These are phyloP conservation scores for Sporothrix luriei DNA, from an alignment of 2,329 filamentous ascomycete species.

Conservation along the genomic window DNA sequence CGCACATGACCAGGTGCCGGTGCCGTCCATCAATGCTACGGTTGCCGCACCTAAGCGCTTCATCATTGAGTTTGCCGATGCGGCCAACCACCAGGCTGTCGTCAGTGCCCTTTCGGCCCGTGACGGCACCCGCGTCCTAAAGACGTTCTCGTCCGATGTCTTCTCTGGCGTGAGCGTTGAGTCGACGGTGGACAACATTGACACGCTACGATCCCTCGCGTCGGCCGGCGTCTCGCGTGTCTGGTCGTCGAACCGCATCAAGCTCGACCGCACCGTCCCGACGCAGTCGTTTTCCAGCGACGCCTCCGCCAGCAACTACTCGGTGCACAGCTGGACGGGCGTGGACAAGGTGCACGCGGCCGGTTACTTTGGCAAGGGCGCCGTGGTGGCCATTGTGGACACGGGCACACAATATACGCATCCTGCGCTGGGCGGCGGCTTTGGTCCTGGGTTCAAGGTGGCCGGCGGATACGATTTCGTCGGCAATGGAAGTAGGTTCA, in stretches of 20 bases:
- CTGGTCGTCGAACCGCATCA: conserved; percentile 38
- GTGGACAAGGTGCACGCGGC: conserved; percentile 36
- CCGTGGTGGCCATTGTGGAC: conserved; percentile 36
- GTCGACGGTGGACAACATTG: conserved; percentile 35
- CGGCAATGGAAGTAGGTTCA: conserved; percentile 30
- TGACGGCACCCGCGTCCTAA: conserved; percentile 24
- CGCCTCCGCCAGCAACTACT: conserved; percentile 35
- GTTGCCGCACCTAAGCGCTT: conserved; percentile 20
- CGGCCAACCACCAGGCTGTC: conserved; percentile 11
- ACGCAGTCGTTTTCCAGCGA: conserved; percentile 35
- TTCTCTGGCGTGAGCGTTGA: conserved; percentile 38
- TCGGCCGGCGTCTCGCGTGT: conserved; percentile 34
- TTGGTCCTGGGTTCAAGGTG: conserved; percentile 35
- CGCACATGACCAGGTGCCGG: not conserved
- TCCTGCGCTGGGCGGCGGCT: conserved; percentile 35
- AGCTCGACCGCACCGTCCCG: conserved; percentile 33
- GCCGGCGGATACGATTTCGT: conserved; percentile 34
- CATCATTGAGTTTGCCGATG: conserved; percentile 30
- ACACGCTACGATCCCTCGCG: conserved; percentile 34
- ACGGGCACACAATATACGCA: conserved; percentile 37
- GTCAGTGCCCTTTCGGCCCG: not conserved
- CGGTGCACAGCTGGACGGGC: conserved; percentile 36
- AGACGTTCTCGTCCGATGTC: conserved; percentile 33
- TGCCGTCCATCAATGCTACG: conserved; percentile 17
- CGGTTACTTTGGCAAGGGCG: conserved; percentile 35